These are phyloP conservation scores for Xenoacremonium recifei DNA, from an alignment of 2,329 filamentous ascomycete species.

Conservation along the genomic window DNA sequence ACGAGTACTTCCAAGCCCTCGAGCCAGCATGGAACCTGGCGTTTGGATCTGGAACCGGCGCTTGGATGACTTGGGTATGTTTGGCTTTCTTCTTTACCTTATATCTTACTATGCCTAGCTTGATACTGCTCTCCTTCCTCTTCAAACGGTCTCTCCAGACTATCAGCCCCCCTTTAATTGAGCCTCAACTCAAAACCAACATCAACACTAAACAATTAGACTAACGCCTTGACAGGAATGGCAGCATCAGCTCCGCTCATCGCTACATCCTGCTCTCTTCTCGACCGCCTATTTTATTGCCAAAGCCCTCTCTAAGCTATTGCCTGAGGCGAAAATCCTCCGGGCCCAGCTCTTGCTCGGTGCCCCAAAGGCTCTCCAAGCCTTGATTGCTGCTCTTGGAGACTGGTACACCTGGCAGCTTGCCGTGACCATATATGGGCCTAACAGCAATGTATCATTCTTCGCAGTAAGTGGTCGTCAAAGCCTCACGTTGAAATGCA, in stretches of 20 bases:
- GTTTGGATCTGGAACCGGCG: slow-evolving; percentile 73
- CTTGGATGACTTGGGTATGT: slow-evolving; percentile 94
- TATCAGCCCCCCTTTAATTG: not conserved
- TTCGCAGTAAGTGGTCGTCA: slow-evolving; percentile 63
- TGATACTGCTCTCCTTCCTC: not conserved
- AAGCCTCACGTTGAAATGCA: no score
- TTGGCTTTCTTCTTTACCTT: no score
- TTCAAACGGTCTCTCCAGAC: no score
- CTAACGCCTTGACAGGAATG: slow-evolving; percentile 69
- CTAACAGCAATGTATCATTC: slow-evolving; percentile 60
- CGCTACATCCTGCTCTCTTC: slow-evolving; percentile 87
- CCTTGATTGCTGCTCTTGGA: slow-evolving; percentile 70
- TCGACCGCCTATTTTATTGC: slow-evolving; percentile 68
- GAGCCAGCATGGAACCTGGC: slow-evolving; percentile 91
- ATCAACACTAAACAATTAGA: not conserved
- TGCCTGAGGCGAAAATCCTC: slow-evolving; percentile 52
- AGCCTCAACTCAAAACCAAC: not conserved
- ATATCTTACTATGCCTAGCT: not conserved
- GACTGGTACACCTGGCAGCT: slow-evolving; percentile 91
- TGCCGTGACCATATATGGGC: slow-evolving; percentile 70
- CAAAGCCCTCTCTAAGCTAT: slow-evolving; percentile 52
- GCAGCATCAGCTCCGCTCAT: slow-evolving; percentile 82
- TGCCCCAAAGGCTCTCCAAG: slow-evolving; percentile 74
- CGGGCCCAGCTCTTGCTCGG: slow-evolving; percentile 67
- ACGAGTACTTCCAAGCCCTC: slow-evolving; percentile 94